Evolutionary conservation across 2,329 filamentous ascomycete species (phyloP).

Genomic region (Scedosporium apiospermum): DNA sequence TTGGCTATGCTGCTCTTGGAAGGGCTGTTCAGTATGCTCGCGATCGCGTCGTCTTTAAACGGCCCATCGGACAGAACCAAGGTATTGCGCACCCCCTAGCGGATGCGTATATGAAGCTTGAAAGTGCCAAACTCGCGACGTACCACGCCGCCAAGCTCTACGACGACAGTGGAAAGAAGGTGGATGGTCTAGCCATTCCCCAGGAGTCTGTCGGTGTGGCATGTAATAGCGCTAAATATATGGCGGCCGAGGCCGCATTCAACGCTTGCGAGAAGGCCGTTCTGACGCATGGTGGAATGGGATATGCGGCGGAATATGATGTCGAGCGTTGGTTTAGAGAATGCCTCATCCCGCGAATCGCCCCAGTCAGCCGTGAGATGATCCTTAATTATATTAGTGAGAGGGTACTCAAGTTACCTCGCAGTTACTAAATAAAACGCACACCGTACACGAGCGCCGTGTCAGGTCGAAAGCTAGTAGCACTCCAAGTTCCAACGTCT

Average conservation of each 20-base stretch:
- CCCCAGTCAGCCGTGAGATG: constrained; percentile 62
- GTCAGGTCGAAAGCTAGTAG: no score
- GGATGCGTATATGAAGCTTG: constrained; percentile 54
- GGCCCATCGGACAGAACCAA: constrained; percentile 58
- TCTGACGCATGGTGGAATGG: constrained; percentile 53
- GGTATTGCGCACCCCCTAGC: constrained; percentile 57
- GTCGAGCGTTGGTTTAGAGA: constrained; percentile 59
- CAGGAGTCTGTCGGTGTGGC: constrained; percentile 52
- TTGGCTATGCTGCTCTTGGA: constrained; percentile 63
- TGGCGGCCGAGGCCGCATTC: constrained; percentile 57
- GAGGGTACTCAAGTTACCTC: constrained; percentile 55
- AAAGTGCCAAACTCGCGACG: constrained; percentile 54
- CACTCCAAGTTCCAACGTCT: no score
- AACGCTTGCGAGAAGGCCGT: constrained; percentile 52
- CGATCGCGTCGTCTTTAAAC: constrained; percentile 56
- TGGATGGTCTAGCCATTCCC: constrained; percentile 35
- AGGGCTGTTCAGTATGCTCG: constrained; percentile 57
- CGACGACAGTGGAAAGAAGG: constrained; percentile 34
- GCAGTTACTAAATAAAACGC: constrained; percentile 47
- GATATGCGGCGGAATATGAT: constrained; percentile 55
- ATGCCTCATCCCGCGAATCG: constrained; percentile 54
- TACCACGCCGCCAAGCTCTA: constrained; percentile 58
- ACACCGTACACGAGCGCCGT: no score
- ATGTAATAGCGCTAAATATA: constrained; percentile 61
- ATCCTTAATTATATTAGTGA: constrained; percentile 65